Conservation (phyloP, 192 early-diverging fungal species). For the Powellomyces hirtus region DNA sequence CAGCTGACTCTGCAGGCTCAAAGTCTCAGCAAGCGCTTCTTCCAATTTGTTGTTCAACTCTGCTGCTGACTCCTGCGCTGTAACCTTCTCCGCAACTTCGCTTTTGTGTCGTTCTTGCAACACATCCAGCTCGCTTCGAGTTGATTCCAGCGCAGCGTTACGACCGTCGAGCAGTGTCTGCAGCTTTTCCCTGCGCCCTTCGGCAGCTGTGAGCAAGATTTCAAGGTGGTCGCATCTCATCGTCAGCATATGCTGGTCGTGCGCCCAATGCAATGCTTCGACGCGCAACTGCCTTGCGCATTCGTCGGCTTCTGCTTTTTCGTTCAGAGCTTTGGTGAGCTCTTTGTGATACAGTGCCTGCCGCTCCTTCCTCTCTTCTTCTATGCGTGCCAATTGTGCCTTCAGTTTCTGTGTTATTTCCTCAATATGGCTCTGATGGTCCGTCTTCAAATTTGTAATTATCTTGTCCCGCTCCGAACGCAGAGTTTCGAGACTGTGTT, state of each 20-base stretch:
- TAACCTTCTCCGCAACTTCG: neutral
- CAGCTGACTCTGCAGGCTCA: neutral
- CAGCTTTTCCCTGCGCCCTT: too few relatives aligned
- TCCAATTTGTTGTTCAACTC: neutral
- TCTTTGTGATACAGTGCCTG: neutral
- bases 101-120: too few relatives aligned
- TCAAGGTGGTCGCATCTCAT: neutral
- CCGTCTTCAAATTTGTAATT: neutral
- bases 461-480: neutral
- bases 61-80: neutral
- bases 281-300: neutral
- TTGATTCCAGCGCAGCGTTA: too few relatives aligned
- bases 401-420: neutral
- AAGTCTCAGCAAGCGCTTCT: neutral
- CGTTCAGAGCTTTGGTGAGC: neutral
- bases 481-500: neutral
- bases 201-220: neutral
- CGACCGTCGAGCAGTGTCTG: too few relatives aligned
- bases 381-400: neutral
- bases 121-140: too few relatives aligned
- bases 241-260: neutral
- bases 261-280: neutral
- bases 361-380: neutral
- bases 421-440: neutral
- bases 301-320: neutral